phyloP scores from a whole-genome alignment of 495 filamentous ascomycete genomes.

The Hapsidospora chrysogenum region DNA sequence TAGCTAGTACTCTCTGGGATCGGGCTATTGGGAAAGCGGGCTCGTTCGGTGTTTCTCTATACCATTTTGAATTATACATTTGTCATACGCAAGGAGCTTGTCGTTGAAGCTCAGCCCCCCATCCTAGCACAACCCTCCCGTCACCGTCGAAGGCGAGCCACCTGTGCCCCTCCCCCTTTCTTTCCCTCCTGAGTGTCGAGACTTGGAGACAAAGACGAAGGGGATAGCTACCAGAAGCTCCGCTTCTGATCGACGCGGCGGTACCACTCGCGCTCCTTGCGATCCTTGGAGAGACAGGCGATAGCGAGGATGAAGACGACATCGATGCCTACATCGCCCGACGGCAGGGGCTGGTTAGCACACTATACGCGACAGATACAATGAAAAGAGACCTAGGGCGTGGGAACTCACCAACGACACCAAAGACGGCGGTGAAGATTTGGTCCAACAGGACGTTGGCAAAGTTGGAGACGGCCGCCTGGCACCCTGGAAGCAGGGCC shows the following conservation, averaged over 20 bases:
- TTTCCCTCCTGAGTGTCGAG: too few relatives aligned
- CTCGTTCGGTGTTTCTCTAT: too few relatives aligned
- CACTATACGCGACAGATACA: background rate
- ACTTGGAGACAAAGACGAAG: too few relatives aligned
- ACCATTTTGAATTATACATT: too few relatives aligned
- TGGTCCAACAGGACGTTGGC: constrained; percentile 51
- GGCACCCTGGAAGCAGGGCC: constrained; percentile 47
- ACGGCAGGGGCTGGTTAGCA: background rate
- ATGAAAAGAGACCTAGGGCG: background rate
- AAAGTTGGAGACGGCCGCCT: constrained; percentile 41
- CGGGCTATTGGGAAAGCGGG: too few relatives aligned
- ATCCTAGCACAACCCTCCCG: too few relatives aligned
- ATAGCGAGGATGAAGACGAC: constrained; percentile 43
- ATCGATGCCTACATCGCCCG: constrained; percentile 28
- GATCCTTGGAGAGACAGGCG: constrained; percentile 54
- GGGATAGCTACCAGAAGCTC: too few relatives aligned
- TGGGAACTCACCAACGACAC: constrained; percentile 40
- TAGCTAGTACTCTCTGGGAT: too few relatives aligned
- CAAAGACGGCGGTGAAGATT: constrained; percentile 61
- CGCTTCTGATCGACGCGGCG: constrained; percentile 58
- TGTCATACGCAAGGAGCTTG: too few relatives aligned
- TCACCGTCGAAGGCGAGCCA: too few relatives aligned
- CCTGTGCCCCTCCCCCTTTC: too few relatives aligned
- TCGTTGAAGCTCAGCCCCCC: too few relatives aligned
- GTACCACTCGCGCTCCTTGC: constrained; percentile 55